These are phyloP conservation scores for Stramenopiles sp. DNA, from an alignment of 352 stramenopile species.

Conservation along the genomic window DNA sequence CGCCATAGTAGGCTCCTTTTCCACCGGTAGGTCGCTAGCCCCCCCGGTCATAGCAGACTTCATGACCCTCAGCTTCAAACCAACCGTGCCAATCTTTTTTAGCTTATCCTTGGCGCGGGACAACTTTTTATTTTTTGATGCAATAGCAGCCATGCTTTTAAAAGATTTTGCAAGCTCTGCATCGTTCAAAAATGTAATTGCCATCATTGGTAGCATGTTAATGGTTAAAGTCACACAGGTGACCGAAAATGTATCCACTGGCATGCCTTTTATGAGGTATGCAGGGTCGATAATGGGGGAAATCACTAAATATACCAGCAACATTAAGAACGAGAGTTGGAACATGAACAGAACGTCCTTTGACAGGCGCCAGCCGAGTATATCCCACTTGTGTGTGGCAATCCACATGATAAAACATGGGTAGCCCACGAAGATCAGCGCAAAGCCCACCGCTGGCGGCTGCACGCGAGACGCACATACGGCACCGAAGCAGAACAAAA, in stretches of 20 bases:
- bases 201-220: slow-evolving; percentile 68
- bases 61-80: slow-evolving; percentile 34
- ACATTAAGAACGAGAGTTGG: slow-evolving; percentile 31
- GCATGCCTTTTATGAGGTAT: slow-evolving; percentile 39
- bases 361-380: slow-evolving; percentile 56
- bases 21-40: not conserved
- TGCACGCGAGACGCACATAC: slow-evolving; percentile 42
- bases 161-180: slow-evolving; percentile 54
- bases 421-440: slow-evolving; percentile 44
- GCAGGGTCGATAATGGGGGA: slow-evolving; percentile 48
- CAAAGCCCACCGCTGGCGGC: slow-evolving; percentile 47
- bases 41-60: not conserved
- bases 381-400: slow-evolving; percentile 35
- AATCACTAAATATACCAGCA: slow-evolving; percentile 51
- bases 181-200: slow-evolving; percentile 65
- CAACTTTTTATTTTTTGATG: slow-evolving; percentile 47
- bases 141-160: slow-evolving; percentile 44
- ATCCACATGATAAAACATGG: slow-evolving; percentile 30
- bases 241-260: slow-evolving; percentile 49
- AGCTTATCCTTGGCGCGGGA: slow-evolving; percentile 49
- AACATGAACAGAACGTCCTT: slow-evolving; percentile 35
- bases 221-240: slow-evolving; percentile 50
- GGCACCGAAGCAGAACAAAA: slow-evolving; percentile 46
- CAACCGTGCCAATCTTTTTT: slow-evolving; percentile 48
- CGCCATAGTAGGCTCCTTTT: not conserved